phyloP scores from a whole-genome alignment of 2,329 filamentous ascomycete species.

The Geosmithia flava region DNA sequence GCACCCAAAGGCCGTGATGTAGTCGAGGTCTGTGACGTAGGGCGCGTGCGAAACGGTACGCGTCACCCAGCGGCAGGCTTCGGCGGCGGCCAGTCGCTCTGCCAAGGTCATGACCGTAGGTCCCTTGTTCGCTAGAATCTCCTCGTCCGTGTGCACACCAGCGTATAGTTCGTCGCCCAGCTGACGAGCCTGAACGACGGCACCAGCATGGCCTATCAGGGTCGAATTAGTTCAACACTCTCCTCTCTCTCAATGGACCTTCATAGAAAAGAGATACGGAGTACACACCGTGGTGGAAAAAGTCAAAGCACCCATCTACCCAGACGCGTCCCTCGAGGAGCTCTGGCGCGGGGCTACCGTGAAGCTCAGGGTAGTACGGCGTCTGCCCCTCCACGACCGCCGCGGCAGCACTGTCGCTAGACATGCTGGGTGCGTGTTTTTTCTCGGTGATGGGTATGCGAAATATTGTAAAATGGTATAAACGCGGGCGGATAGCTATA shows the following conservation, averaged over 20 bases:
- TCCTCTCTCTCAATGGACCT: background rate
- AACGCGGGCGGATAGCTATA: background rate
- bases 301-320: slow-evolving; percentile 99
- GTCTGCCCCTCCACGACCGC: background rate
- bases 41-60: slow-evolving; percentile 73
- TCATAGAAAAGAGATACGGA: background rate
- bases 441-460: too few relatives aligned
- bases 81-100: slow-evolving; percentile 80
- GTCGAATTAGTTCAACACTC: background rate
- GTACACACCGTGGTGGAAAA: slow-evolving; percentile 79
- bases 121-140: slow-evolving; percentile 92
- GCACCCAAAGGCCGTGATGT: slow-evolving; percentile 93
- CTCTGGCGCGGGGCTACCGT: slow-evolving; percentile 30
- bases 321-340: slow-evolving; percentile 67
- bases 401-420: background rate
- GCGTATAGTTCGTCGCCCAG: slow-evolving; percentile 81
- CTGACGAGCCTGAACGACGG: slow-evolving; percentile 90
- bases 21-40: slow-evolving; percentile 86
- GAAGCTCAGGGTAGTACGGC: background rate
- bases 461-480: too few relatives aligned
- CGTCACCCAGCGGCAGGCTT: slow-evolving; percentile 93
- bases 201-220: slow-evolving; percentile 72
- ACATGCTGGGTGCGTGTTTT: background rate
- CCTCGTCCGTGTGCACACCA: slow-evolving; percentile 90
- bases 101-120: slow-evolving; percentile 92